Conservation (phyloP, 495 filamentous ascomycete species). For the Baudoinia panamericana region DNA sequence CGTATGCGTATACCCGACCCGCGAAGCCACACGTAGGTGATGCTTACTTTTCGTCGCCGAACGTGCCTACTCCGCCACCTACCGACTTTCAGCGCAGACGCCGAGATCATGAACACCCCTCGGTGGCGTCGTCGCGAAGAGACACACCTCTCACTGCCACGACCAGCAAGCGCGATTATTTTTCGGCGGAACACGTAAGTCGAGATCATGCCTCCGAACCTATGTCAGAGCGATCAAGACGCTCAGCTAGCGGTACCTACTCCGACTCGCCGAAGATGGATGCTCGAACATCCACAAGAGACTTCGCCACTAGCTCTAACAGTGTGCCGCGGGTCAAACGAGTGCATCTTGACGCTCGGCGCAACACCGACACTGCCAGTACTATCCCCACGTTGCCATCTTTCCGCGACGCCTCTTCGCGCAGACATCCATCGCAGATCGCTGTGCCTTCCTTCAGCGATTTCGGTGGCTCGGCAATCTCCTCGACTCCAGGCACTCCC, state of each 20-base stretch:
- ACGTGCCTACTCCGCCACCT: constrained; percentile 11
- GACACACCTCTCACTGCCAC: background rate
- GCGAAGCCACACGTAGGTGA: constrained; percentile 9
- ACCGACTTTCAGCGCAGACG: too few relatives aligned
- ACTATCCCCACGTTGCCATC: constrained; percentile 1
- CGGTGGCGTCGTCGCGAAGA: constrained; percentile 9
- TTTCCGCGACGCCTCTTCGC: constrained; percentile 6
- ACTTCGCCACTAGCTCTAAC: constrained; percentile 4
- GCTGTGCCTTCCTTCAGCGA: background rate
- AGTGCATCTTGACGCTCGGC: constrained; percentile 11
- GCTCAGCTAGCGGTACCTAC: too few relatives aligned
- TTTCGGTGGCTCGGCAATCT: background rate
- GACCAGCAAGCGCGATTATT: too few relatives aligned
- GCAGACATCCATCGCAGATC: constrained; percentile 5
- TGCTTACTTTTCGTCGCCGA: constrained; percentile 8
- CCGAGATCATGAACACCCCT: too few relatives aligned
- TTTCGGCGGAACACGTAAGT: too few relatives aligned
- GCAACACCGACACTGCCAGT: constrained; percentile 15
- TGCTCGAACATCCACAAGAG: too few relatives aligned
- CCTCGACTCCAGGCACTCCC: background rate
- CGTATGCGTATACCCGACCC: constrained; percentile 27
- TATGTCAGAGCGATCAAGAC: too few relatives aligned
- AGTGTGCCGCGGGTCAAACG: constrained; percentile 5
- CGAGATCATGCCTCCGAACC: too few relatives aligned
- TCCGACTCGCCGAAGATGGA: too few relatives aligned